A percentile compares a stretch with the other conserved stretches of the same genome.
phyloP scores from a whole-genome alignment of 495 filamentous ascomycete genomes.

The Annulohypoxylon nitens region DNA sequence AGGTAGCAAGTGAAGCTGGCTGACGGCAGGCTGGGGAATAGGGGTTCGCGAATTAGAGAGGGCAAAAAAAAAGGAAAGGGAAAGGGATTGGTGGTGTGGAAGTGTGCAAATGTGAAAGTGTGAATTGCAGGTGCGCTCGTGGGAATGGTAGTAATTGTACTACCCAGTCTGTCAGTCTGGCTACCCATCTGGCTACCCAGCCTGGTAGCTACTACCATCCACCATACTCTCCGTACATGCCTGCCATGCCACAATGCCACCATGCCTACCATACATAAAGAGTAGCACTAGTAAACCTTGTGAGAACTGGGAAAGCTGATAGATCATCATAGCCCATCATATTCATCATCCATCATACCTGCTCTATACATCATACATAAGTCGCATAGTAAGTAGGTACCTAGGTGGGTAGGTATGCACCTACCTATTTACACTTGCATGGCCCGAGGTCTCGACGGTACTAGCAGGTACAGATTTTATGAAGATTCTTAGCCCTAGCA shows the following conservation, averaged over 20 bases:
- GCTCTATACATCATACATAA: no score
- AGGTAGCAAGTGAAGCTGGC: not conserved
- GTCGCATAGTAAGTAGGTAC: not conserved
- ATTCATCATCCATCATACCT: no score
- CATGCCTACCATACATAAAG: not conserved
- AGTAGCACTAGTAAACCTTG: not conserved
- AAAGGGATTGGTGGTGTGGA: conserved; percentile 24
- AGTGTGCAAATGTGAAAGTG: conserved; percentile 5
- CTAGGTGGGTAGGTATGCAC: no score
- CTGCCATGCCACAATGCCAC: no score
- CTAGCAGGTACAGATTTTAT: no score
- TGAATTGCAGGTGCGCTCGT: conserved; percentile 19
- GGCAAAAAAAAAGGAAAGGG: not conserved
- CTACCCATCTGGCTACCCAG: no score
- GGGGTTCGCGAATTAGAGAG: conserved; percentile 16
- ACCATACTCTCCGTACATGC: not conserved
- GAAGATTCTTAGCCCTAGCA: no score
- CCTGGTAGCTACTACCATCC: no score
- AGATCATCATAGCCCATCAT: no score
- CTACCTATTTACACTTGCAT: no score
- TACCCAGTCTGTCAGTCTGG: not conserved
- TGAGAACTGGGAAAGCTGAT: no score
- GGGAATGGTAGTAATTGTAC: conserved; percentile 41
- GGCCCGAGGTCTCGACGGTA: no score
- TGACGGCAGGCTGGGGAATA: conserved; percentile 14